Base-by-base conservation (phyloP, 331 rosid species). In the Rhamnella rubrinervis region DNA sequence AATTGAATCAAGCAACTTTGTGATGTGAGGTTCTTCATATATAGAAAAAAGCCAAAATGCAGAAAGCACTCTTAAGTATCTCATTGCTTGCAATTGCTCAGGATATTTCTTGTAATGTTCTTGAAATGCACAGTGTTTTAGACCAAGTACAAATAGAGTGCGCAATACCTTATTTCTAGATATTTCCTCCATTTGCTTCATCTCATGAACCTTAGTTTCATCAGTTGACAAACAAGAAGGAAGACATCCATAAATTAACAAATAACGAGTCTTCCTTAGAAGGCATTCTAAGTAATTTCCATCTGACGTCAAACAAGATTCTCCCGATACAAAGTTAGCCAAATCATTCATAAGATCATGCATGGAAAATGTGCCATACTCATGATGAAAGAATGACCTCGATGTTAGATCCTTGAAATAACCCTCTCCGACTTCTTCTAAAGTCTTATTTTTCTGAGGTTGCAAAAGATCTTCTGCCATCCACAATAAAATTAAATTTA, bases 351-450 rank as follows among this genome's bases (percentile, higher is more conserved):
- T 40, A 28, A 76, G 72, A 49, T 70, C 76, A 1, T 61, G 83
- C 76, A 79, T 79, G 18, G 12, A 64, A 49, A 61, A 2, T 8
- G 0, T 8, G 7, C 1, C 17, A 4, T 5, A 7, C 12, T 57
- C 4, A 18, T 17, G 58, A 3, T 64, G 71, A 47, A 80, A 63
- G 39, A 80, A 72, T 28, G 81, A 81, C 72, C 78, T 72, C 0
- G 78, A 63, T 37, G 63, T 25, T 13, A 76, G 49, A 47, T 64
- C 70, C 1, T 28, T 19, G 8, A 76, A 49, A 40, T 66, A 80
- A 7, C 70, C 73, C n/a, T 62, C 16, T 5, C 78, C 85, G 18
- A 63, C 61, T 20, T 76, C 85, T 76, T 80, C 78, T 6, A 62
- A 63, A 35, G 12, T 62, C 51, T 80, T 64, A 56, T 25, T 56